A percentile compares a stretch with the other conserved stretches of the same genome.
Conservation (phyloP, 228 moss, liverwort and hornwort species). For the Sphagnum fallax region DNA sequence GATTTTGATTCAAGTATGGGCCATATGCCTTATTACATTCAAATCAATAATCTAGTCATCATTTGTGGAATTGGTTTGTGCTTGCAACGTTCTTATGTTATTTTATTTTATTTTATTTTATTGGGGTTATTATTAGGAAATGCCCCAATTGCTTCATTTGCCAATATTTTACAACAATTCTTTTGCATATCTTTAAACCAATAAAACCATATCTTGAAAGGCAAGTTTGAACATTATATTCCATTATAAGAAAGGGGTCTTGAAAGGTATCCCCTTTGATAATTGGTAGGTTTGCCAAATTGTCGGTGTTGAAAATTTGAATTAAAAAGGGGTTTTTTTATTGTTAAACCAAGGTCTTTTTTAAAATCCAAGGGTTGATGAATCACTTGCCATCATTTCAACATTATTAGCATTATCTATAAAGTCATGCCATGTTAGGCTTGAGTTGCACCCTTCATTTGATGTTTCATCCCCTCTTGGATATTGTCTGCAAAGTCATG, state of each 20-base stretch:
- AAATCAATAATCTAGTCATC: not conserved
- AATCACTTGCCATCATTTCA: not conserved
- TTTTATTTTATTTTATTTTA: not conserved
- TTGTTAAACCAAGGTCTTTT: not conserved
- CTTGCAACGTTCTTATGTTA: slow-evolving; percentile 1
- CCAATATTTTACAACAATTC: not conserved
- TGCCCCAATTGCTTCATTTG: not conserved
- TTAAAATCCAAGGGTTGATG: not conserved
- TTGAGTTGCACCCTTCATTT: no score
- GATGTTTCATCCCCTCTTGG: no score
- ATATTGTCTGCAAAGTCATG: no score
- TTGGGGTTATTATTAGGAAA: not conserved
- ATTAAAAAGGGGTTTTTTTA: not conserved
- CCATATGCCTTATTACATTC: slow-evolving; percentile 6
- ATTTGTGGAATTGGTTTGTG: not conserved
- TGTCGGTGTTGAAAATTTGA: not conserved
- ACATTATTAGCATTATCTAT: no score
- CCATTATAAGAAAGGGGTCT: not conserved
- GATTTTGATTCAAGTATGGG: not conserved
- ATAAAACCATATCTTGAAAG: not conserved
- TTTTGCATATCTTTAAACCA: not conserved
- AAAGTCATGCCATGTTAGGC: no score
- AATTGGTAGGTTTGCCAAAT: not conserved
- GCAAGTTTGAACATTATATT: not conserved
- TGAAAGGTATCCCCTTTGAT: not conserved